Conservation (phyloP, 352 stramenopile species). For the Phytophthora syringae region DNA sequence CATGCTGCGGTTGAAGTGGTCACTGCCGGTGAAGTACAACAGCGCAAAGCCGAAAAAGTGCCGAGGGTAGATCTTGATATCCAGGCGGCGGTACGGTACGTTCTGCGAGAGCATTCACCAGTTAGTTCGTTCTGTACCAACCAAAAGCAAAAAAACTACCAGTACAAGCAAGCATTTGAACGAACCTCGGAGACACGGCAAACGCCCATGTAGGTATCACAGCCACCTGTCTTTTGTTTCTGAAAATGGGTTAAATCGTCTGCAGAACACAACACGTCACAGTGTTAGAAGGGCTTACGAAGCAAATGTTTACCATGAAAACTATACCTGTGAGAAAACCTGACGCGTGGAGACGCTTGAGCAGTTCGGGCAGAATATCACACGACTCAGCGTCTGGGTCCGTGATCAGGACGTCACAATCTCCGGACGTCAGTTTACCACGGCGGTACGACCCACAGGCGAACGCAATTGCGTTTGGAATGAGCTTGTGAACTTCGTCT, state of each 20-base stretch:
- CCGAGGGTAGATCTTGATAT: constrained; percentile 90
- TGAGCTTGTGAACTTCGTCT: constrained; percentile 66
- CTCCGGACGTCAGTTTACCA: constrained; percentile 69
- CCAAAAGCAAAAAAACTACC: too few relatives aligned
- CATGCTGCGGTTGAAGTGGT: constrained; percentile 92
- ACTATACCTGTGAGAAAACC: constrained; percentile 70
- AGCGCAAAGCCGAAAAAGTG: constrained; percentile 83
- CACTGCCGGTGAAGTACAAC: constrained; percentile 92
- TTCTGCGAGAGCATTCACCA: constrained; percentile 22
- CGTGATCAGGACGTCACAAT: constrained; percentile 86
- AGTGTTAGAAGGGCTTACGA: background rate
- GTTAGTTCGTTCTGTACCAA: constrained; percentile 11
- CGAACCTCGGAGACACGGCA: constrained; percentile 67
- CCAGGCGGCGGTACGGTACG: constrained; percentile 68
- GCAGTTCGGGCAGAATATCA: constrained; percentile 69
- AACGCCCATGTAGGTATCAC: constrained; percentile 90
- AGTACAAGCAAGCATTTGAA: too few relatives aligned
- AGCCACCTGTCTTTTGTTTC: constrained; percentile 59
- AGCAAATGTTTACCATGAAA: background rate
- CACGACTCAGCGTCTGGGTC: constrained; percentile 73
- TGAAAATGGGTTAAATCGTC: constrained; percentile 76
- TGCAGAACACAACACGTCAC: constrained; percentile 14
- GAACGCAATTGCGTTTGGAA: constrained; percentile 66
- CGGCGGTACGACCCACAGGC: constrained; percentile 84
- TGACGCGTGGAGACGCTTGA: constrained; percentile 61